These are phyloP conservation scores for Microcos paniculata DNA, from an alignment of 345 rosid species.

Conservation along the genomic window DNA sequence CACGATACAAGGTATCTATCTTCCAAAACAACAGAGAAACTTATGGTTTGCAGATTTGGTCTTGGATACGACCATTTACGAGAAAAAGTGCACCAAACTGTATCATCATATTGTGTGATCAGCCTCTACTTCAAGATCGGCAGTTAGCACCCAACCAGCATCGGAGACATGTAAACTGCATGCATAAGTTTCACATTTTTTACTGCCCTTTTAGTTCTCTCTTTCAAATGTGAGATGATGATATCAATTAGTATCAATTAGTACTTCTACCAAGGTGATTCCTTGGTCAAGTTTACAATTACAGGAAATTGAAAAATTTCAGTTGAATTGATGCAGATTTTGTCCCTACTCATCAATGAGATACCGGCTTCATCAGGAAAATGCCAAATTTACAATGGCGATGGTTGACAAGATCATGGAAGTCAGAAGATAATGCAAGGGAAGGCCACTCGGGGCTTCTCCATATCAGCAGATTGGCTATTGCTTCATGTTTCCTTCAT, in stretches of 20 bases:
- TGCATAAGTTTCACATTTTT: neutral
- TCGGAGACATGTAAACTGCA: neutral
- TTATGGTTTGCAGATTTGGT: no score
- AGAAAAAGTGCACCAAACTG: neutral
- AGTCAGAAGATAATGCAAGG: slow-evolving; percentile 63
- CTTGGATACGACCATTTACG: neutral
- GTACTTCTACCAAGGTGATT: neutral
- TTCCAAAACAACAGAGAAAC: neutral
- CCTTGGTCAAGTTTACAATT: neutral
- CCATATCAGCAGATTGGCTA: slow-evolving; percentile 54
- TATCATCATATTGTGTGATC: neutral
- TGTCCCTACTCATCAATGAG: slow-evolving; percentile 57
- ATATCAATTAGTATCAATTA: neutral
- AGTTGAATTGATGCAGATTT: slow-evolving; percentile 35
- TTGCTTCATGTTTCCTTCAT: slow-evolving; percentile 55
- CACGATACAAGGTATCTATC: slow-evolving; percentile 5
- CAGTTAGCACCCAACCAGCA: neutral
- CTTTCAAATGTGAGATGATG: neutral
- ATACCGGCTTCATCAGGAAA: slow-evolving; percentile 68
- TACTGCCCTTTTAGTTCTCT: no score
- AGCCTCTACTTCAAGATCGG: neutral
- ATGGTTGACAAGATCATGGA: slow-evolving; percentile 82
- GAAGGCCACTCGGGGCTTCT: slow-evolving; percentile 46
- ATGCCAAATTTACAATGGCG: slow-evolving; percentile 67
- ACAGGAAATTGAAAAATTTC: neutral